phyloP scores from a whole-genome alignment of 139 green algal species.

The Micractinium sp. region DNA sequence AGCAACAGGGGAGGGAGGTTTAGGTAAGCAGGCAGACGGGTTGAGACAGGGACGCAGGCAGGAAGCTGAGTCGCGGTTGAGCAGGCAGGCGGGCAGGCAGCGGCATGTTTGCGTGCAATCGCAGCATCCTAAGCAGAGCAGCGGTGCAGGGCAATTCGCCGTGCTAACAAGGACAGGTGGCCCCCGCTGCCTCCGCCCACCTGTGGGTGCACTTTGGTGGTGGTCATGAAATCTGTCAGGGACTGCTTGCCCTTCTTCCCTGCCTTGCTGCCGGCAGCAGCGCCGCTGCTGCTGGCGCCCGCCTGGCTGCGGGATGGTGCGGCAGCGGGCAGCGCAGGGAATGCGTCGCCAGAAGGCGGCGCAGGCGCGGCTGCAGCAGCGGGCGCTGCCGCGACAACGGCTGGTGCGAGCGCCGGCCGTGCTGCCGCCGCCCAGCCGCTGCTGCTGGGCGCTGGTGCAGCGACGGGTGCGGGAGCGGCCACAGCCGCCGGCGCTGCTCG shows the following conservation, averaged over 20 bases:
- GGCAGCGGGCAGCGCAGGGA: conserved; percentile 21
- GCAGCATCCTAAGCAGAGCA: too few relatives aligned
- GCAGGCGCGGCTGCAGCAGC: not conserved
- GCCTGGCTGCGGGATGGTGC: too few relatives aligned
- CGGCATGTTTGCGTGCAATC: not conserved
- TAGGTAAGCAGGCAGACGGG: not conserved
- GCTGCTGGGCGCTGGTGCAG: not conserved
- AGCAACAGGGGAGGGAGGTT: too few relatives aligned
- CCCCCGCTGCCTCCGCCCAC: too few relatives aligned
- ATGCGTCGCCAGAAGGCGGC: not conserved
- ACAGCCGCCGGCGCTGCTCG: not conserved
- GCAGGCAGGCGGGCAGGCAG: too few relatives aligned
- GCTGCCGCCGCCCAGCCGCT: conserved; percentile 10
- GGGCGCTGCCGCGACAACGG: not conserved
- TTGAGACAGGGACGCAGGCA: not conserved
- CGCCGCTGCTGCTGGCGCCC: too few relatives aligned
- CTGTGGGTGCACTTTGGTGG: not conserved
- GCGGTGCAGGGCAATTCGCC: too few relatives aligned
- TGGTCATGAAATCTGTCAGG: not conserved
- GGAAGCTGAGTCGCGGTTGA: too few relatives aligned
- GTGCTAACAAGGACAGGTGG: not conserved
- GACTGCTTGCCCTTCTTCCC: not conserved
- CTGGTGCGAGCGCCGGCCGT: not conserved
- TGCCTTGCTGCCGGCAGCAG: not conserved
- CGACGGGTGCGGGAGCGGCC: not conserved